Base-by-base conservation (phyloP, 2,329 filamentous ascomycete genomes). In the Colletotrichum magnum region DNA sequence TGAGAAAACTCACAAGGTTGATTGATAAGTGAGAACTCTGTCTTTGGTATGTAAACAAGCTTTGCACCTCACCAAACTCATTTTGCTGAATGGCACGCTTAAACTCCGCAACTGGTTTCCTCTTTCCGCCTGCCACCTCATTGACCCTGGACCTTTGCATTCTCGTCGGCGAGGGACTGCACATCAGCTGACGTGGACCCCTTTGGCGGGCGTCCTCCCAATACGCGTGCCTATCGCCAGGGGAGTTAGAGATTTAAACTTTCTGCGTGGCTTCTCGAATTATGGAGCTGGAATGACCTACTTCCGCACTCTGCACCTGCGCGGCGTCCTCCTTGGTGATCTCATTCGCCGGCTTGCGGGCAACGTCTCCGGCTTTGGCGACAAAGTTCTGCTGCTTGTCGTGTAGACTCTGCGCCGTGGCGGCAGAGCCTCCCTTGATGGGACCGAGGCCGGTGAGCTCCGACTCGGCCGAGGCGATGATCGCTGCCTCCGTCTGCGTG, bases 381-480 rank as follows among this genome's bases (percentile, higher is more conserved):
- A 77, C 51, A 64, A 79, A 79, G 69, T 78, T 78, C 62, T 78
- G 74, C 68, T 79, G 77, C 57, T 72, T 76, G 70, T 77, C 76
- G 64, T 79, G 76, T 64, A 77, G 64, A 68, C 77, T 77, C 69
- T 80, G 78, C 0, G 78, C 77, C 5, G 73, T 76, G 5, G 77
- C 77, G 1, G 78, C 77, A 2, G 75, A 66, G 1, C 79, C 78
- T 53, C 77, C 78, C 53, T 77, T 77, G 63, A 79, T 74, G 32
- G 75, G 74, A 0, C 76, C 77, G 54, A 72, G 71, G 13, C 75
- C 75, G n/a, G 77, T 78, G 59, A 76, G 58, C 47, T 76, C 74
- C 43, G 71, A 71, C 70, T 79, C 77, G 47, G 72, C 61, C 5
- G 68, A 54, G 24, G 75, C 74, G 48, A 79, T 69, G 57, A 56